These are phyloP conservation scores for Jaltomata sinuosa DNA, from an alignment of 257 asterid species.

Conservation along the genomic window DNA sequence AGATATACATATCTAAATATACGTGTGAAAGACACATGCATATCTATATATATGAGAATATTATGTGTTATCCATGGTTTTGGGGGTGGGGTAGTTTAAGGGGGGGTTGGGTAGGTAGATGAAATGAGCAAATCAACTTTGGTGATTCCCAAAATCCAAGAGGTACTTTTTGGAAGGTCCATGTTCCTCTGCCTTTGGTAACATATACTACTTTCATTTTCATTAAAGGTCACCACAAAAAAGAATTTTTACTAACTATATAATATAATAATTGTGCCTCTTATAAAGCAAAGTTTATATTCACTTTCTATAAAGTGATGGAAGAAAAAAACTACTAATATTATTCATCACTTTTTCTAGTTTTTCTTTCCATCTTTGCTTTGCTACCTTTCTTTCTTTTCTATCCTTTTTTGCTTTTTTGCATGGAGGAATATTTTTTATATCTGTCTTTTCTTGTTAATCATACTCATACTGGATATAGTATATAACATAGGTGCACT, in stretches of 20 bases:
- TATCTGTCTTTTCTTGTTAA: constrained; percentile 34
- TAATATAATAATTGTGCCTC: neutral
- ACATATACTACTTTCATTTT: constrained; percentile 28
- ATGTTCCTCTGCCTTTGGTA: constrained; percentile 21
- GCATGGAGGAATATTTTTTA: constrained; percentile 43
- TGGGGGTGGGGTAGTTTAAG: neutral
- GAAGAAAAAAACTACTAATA: constrained; percentile 9
- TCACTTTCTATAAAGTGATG: constrained; percentile 60
- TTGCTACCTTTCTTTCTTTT: neutral
- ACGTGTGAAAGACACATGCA: no score
- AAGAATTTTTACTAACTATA: neutral
- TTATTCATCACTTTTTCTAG: constrained; percentile 10
- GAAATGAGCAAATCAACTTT: constrained; percentile 28
- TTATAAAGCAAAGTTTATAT: constrained; percentile 25
- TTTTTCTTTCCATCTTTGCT: neutral
- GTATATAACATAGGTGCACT: neutral
- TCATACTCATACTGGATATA: neutral
- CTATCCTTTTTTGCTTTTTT: constrained; percentile 8
- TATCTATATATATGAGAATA: no score
- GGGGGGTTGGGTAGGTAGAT: neutral
- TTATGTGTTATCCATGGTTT: no score
- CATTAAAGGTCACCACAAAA: constrained; percentile 37
- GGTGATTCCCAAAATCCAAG: constrained; percentile 35
- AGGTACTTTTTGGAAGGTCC: constrained; percentile 31
- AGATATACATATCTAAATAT: no score